Evolutionary conservation across 2,329 filamentous ascomycete genomes (phyloP).

Genomic region (Stylonectria norvegica): DNA sequence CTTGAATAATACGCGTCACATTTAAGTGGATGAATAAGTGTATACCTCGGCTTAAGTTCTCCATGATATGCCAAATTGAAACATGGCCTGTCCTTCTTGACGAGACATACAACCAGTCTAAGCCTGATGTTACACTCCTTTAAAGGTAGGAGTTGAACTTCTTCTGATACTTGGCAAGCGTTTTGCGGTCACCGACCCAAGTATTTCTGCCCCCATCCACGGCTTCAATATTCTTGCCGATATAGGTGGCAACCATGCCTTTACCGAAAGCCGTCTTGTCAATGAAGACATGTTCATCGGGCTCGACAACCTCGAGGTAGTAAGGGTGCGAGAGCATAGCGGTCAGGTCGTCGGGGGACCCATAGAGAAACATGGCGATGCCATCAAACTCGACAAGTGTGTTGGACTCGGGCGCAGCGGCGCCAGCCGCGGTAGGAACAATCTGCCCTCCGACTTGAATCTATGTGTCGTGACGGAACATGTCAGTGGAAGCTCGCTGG

Average conservation of each 20-base stretch:
- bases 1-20: no score
- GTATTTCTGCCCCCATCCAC: constrained; percentile 21
- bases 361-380: constrained; percentile 30
- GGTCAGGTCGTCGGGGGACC: constrained; percentile 17
- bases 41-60: no score
- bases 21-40: no score
- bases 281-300: constrained; percentile 29
- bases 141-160: constrained; percentile 21
- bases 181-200: constrained; percentile 20
- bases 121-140: background rate
- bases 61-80: no score
- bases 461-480: constrained; percentile 5
- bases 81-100: no score
- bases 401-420: constrained; percentile 14
- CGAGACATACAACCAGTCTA: background rate
- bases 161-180: constrained; percentile 18
- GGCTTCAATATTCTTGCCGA: constrained; percentile 25
- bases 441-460: constrained; percentile 27
- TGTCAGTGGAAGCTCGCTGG: background rate
- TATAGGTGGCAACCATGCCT: constrained; percentile 28
- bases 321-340: constrained; percentile 29
- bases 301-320: constrained; percentile 27
- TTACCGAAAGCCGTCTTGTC: constrained; percentile 26
- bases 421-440: constrained; percentile 19
- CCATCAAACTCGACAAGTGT: constrained; percentile 27